Evolutionary conservation across 768 basidiomycete species (phyloP).

Genomic region (Leucocoprinus birnbaumii): DNA sequence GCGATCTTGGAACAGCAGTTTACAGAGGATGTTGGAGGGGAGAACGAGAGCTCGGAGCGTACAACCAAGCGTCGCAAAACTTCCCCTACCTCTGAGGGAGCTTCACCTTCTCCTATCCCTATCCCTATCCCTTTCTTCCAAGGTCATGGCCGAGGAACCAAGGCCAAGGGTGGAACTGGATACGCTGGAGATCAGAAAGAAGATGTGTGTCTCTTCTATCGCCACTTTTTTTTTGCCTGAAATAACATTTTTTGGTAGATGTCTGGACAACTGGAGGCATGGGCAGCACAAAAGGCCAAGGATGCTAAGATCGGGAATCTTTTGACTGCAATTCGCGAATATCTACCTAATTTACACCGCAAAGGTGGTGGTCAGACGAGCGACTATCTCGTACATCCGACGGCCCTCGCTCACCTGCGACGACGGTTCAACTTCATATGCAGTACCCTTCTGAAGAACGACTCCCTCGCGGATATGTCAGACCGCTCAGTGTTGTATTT

Average conservation of each 20-base stretch:
- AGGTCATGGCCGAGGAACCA: constrained; percentile 55
- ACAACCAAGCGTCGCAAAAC: constrained; percentile 47
- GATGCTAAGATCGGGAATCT: constrained; percentile 73
- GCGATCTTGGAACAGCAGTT: constrained; percentile 81
- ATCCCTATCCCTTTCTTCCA: constrained; percentile 29
- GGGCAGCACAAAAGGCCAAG: constrained; percentile 65
- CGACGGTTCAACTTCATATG: constrained; percentile 88
- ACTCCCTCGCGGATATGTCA: constrained; percentile 93
- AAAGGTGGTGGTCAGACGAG: constrained; percentile 75
- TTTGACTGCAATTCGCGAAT: constrained; percentile 71
- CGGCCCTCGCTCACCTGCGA: constrained; percentile 86
- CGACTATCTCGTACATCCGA: constrained; percentile 92
- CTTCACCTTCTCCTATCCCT: constrained; percentile 36
- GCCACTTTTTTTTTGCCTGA: background rate
- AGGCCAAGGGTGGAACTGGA: constrained; percentile 76
- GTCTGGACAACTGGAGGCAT: constrained; percentile 78
- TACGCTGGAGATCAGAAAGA: constrained; percentile 84
- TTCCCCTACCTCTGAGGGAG: constrained; percentile 36
- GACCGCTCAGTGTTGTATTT: constrained; percentile 83
- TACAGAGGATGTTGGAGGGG: constrained; percentile 28
- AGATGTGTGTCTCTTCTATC: constrained; percentile 57
- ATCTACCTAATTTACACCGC: constrained; percentile 79
- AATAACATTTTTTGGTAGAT: constrained; percentile 43
- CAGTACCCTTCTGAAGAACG: constrained; percentile 83
- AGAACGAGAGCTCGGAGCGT: constrained; percentile 31